These are phyloP conservation scores for Lasiodiplodia theobromae DNA, from an alignment of 2,329 filamentous ascomycete genomes.

Conservation along the genomic window DNA sequence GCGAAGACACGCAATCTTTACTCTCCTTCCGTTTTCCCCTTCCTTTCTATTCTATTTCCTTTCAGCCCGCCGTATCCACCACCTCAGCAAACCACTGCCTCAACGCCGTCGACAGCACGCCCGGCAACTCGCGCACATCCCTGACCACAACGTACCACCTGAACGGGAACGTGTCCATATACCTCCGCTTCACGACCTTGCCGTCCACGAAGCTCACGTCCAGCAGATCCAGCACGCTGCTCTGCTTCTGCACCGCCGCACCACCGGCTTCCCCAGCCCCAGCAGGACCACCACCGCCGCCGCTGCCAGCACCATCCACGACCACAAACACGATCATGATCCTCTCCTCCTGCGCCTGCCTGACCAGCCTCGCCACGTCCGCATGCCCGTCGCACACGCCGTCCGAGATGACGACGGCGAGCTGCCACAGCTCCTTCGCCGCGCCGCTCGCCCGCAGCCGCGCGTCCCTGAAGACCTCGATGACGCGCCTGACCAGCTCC, in stretches of 20 bases:
- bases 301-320: slow-evolving; percentile 69
- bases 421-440: slow-evolving; percentile 78
- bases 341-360: slow-evolving; percentile 87
- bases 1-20: not conserved
- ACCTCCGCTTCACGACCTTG: slow-evolving; percentile 82
- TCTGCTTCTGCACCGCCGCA: slow-evolving; percentile 52
- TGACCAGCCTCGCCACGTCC: slow-evolving; percentile 78
- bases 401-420: slow-evolving; percentile 91
- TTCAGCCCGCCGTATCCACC: slow-evolving; percentile 49
- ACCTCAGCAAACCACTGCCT: slow-evolving; percentile 93
- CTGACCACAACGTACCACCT: slow-evolving; percentile 95
- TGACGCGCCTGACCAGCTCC: slow-evolving; percentile 76
- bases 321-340: slow-evolving; percentile 99
- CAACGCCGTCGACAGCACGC: slow-evolving; percentile 83
- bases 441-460: slow-evolving; percentile 62
- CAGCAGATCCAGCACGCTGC: slow-evolving; percentile 85
- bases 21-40: not conserved
- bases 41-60: not conserved
- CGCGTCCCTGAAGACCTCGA: slow-evolving; percentile 82
- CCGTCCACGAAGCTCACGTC: slow-evolving; percentile 81
- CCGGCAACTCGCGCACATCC: slow-evolving; percentile 88
- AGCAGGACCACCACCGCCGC: slow-evolving; percentile 24
- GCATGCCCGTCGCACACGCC: slow-evolving; percentile 92
- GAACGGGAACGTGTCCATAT: slow-evolving; percentile 96
- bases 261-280: slow-evolving; percentile 33